Evolutionary conservation across 352 stramenopile species (phyloP).

Genomic region (Phytophthora citrophthora): DNA sequence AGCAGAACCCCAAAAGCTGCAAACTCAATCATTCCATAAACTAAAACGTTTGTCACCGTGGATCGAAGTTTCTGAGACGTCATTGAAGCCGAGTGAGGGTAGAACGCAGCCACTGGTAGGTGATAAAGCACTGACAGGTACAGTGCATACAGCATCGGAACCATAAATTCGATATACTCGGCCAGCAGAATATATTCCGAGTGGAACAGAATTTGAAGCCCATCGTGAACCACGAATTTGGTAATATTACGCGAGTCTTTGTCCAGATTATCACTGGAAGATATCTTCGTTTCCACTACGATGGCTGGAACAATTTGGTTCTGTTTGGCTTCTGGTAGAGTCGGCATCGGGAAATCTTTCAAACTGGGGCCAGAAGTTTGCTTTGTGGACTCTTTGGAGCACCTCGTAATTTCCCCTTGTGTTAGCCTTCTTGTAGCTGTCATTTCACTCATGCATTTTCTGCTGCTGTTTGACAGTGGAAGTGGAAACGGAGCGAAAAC

Average conservation of each 20-base stretch:
- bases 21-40: constrained; percentile 30
- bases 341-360: not conserved
- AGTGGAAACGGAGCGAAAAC: constrained; percentile 17
- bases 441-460: constrained; percentile 1
- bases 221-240: not conserved
- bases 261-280: not conserved
- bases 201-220: constrained; percentile 30
- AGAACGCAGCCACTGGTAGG: constrained; percentile 30
- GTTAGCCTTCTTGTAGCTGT: not conserved
- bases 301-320: constrained; percentile 3
- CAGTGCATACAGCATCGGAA: constrained; percentile 27
- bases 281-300: not conserved
- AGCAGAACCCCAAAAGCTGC: constrained; percentile 18
- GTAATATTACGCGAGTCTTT: not conserved
- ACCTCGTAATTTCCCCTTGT: constrained; percentile 1
- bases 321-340: not conserved
- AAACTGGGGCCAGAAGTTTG: not conserved
- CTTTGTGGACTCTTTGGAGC: not conserved
- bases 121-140: constrained; percentile 28
- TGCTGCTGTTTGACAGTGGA: not conserved
- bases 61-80: constrained; percentile 1
- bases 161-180: constrained; percentile 39
- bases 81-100: constrained; percentile 21
- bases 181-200: constrained; percentile 32
- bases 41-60: constrained; percentile 11